These are phyloP conservation scores for Aegilops bicornis DNA, from an alignment of 176 grass and related monocot species.

Conservation along the genomic window DNA sequence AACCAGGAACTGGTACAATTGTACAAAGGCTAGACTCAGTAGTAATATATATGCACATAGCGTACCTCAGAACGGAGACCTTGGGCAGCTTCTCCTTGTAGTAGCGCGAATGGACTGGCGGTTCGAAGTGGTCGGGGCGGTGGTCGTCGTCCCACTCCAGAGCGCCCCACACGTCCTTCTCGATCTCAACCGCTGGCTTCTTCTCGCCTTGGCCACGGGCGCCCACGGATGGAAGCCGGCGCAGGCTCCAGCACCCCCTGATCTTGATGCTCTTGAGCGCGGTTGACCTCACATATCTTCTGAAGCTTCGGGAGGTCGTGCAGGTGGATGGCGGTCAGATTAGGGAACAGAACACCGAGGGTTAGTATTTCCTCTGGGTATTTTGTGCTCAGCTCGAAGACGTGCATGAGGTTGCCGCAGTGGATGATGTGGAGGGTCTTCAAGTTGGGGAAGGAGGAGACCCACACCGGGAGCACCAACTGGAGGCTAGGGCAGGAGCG, in stretches of 20 bases:
- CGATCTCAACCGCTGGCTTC: neutral
- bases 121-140: too few relatives aligned
- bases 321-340: too few relatives aligned
- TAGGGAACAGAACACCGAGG: neutral
- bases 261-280: neutral
- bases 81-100: too few relatives aligned
- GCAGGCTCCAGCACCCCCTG: neutral
- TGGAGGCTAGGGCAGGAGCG: slow-evolving; percentile 14
- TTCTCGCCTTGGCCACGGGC: neutral
- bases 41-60: too few relatives aligned
- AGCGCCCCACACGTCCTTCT: neutral
- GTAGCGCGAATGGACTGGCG: too few relatives aligned
- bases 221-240: neutral
- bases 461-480: neutral
- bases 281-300: neutral
- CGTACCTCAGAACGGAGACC: neutral
- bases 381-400: neutral
- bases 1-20: too few relatives aligned
- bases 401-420: neutral
- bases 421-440: slow-evolving; percentile 24
- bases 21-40: too few relatives aligned
- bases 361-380: too few relatives aligned
- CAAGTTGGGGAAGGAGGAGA: neutral
- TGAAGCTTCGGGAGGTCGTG: too few relatives aligned
- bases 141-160: too few relatives aligned